phyloP scores from a whole-genome alignment of 331 rosid species.

The Malus hybrid region DNA sequence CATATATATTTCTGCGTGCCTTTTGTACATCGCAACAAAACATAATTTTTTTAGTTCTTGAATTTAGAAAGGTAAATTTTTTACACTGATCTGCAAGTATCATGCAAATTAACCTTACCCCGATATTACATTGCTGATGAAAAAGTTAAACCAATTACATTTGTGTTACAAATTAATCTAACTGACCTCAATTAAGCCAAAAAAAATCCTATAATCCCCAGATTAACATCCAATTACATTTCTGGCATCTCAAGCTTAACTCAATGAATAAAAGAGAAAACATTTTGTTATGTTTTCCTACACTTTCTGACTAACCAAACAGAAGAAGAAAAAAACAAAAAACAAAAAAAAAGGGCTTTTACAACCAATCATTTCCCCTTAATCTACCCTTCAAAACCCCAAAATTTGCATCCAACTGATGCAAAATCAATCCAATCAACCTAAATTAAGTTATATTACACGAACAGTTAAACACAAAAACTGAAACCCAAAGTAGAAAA shows the following conservation, averaged over 20 bases:
- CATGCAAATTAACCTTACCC: not conserved
- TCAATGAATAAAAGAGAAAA: not conserved
- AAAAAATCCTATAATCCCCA: not conserved
- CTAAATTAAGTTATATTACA: not conserved
- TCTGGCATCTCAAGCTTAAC: slow-evolving; percentile 3
- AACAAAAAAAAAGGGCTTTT: not conserved
- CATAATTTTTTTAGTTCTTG: not conserved
- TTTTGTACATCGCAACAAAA: not conserved
- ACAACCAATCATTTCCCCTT: slow-evolving; percentile 10
- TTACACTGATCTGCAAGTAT: not conserved
- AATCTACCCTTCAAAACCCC: slow-evolving; percentile 9
- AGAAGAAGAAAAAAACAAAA: not conserved
- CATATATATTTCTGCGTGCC: not conserved
- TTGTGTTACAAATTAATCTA: not conserved
- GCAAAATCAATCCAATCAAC: slow-evolving; percentile 19
- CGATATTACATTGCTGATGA: not conserved
- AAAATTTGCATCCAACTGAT: slow-evolving; percentile 17
- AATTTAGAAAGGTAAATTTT: not conserved
- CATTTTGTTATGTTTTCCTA: not conserved
- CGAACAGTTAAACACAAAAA: slow-evolving; percentile 6
- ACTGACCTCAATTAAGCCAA: slow-evolving; percentile 2
- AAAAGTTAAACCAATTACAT: not conserved
- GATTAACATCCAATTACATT: not conserved
- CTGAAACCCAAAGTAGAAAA: slow-evolving; percentile 24
- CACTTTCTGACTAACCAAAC: not conserved